Conservation (phyloP, 768 basidiomycete genomes). For the Paxillus involutus region DNA sequence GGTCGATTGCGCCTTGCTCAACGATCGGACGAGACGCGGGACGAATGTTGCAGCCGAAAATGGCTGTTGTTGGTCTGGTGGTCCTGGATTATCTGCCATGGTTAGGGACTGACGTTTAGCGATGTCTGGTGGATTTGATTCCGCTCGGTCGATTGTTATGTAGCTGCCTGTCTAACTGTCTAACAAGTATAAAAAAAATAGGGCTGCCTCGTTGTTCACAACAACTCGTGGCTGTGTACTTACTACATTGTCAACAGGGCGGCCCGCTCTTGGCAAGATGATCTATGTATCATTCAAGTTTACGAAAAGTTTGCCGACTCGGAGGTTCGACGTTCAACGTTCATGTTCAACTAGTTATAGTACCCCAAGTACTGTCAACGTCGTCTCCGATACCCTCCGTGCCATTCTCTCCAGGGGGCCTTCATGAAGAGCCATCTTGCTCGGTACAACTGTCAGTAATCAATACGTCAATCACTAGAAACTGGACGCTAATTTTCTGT, state of each 20-base stretch:
- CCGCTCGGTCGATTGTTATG: background rate
- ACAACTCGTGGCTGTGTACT: too few relatives aligned
- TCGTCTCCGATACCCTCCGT: too few relatives aligned
- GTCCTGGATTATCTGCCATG: slow-evolving; percentile 7
- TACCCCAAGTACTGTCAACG: too few relatives aligned
- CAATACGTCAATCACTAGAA: background rate
- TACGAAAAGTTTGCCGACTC: too few relatives aligned
- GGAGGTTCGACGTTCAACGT: too few relatives aligned
- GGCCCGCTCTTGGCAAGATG: too few relatives aligned
- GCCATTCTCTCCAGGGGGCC: slow-evolving; percentile 19
- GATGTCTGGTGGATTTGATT: background rate
- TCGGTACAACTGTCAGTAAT: slow-evolving; percentile 35
- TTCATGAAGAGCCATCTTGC: slow-evolving; percentile 56
- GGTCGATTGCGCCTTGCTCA: slow-evolving; percentile 19
- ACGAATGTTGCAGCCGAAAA: background rate
- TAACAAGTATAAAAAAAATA: too few relatives aligned
- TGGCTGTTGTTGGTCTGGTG: background rate
- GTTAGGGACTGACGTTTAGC: background rate
- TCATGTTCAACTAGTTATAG: too few relatives aligned
- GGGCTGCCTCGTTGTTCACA: too few relatives aligned
- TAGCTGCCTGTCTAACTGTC: too few relatives aligned
- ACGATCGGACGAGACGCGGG: slow-evolving; percentile 17
- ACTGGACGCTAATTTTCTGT: background rate
- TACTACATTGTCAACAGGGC: too few relatives aligned
- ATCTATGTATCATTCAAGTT: too few relatives aligned